Evolutionary conservation across 108 stramenopile species (phyloP), one percentile per base, ranked within the genome.

Genomic region (Skeletonema tropicum): DNA sequence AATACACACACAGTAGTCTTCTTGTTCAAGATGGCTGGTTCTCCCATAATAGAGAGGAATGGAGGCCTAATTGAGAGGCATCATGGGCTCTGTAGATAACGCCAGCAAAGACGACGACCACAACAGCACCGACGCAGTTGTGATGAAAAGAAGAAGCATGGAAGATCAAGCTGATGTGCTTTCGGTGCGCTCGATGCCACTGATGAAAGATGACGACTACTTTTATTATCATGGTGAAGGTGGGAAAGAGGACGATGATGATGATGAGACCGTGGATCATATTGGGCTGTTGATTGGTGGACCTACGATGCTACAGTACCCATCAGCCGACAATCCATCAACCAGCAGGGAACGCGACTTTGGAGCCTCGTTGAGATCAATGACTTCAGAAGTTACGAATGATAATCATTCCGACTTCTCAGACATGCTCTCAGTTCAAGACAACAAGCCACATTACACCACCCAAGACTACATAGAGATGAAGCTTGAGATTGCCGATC

Each of bases 401-500:
- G 52, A 55, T 25, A 0, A 52, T 25, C 5, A 25, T 23, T 23
- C 19, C 48, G 19, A 19, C 39, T 13, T 1, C 7, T 4, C 33
- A 35, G 33, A 35, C n/a, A n/a, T n/a, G n/a, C n/a, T n/a, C n/a
- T n/a, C n/a, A n/a, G n/a, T n/a, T n/a, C n/a, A n/a, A n/a, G n/a
- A n/a, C n/a, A n/a, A 45, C 23, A 9, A 55, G 19, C 8, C 23
- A 1, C 15, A n/a, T 23, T 25, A 25, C n/a, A 23, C 38, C 21
- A 25, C 33, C 2, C 5, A 59, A 41, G 69, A 70, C 2, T 25
- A 36, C 11, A 7, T 60, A 21, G 6, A n/a, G 19, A 58, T 70
- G 15, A 59, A 70, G 58, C 58, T 59, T 39, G 19, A 57, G 23
- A 41, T 70, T 23, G 58, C 69, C 2, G 69, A 70, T 35, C 69